Evolutionary conservation across 495 filamentous ascomycete species (phyloP).

Genomic region (Parathielavia appendiculata): DNA sequence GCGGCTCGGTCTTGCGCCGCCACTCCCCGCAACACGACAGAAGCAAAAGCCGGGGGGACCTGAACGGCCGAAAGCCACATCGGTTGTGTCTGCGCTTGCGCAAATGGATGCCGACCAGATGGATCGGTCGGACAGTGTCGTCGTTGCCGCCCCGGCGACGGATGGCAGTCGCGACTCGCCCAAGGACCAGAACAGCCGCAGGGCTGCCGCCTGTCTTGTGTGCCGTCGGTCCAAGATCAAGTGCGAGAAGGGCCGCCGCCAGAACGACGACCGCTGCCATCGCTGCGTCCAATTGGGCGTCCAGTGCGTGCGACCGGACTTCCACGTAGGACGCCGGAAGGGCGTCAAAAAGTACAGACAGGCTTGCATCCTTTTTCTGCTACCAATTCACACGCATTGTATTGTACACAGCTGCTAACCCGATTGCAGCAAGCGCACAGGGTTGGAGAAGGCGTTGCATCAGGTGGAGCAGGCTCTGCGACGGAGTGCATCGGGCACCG

Average conservation of each 20-base stretch:
- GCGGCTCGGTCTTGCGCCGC: not conserved
- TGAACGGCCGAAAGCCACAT: constrained; percentile 7
- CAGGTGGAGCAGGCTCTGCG: constrained; percentile 69
- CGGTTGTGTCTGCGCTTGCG: constrained; percentile 10
- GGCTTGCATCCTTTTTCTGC: constrained; percentile 20
- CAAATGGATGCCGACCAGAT: constrained; percentile 17
- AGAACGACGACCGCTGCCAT: constrained; percentile 50
- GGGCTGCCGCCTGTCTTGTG: constrained; percentile 58
- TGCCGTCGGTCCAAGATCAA: constrained; percentile 65
- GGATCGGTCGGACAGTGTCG: constrained; percentile 17
- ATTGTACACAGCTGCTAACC: constrained; percentile 17
- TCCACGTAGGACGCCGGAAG: constrained; percentile 66
- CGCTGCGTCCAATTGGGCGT: constrained; percentile 54
- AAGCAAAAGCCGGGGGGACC: constrained; percentile 7
- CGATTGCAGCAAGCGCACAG: constrained; percentile 58
- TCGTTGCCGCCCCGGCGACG: not conserved
- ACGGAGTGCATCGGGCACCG: constrained; percentile 50
- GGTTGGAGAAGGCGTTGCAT: constrained; percentile 65
- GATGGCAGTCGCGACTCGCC: constrained; percentile 21
- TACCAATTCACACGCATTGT: not conserved
- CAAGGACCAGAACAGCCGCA: constrained; percentile 28
- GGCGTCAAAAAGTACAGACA: constrained; percentile 68
- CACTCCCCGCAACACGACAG: constrained; percentile 15
- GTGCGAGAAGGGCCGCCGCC: constrained; percentile 49
- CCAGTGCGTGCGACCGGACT: constrained; percentile 61